Percentiles rank a stretch among this genome's conserved stretches.
Conservation (phyloP, 768 basidiomycete species). For the Tricholomella constricta region DNA sequence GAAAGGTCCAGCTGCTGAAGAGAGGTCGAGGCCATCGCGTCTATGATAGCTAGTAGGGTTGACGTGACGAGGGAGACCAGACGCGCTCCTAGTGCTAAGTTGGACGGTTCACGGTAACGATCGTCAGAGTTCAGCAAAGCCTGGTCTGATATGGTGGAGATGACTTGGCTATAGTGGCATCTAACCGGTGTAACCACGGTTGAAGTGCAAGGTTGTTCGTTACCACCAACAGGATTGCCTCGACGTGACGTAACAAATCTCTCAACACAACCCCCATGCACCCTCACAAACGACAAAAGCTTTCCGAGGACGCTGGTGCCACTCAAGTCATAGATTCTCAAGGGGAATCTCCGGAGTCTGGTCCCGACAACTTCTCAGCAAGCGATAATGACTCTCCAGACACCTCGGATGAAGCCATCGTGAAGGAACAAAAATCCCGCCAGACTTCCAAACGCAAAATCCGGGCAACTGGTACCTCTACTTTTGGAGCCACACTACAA, state of each 20-base stretch:
- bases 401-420: constrained; percentile 63
- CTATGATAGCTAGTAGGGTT: background rate
- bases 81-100: background rate
- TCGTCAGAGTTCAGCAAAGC: background rate
- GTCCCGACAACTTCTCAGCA: constrained; percentile 14
- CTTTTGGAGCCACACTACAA: constrained; percentile 76
- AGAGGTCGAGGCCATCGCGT: constrained; percentile 15
- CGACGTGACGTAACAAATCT: constrained; percentile 9
- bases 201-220: background rate
- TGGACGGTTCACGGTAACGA: background rate
- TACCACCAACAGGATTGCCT: background rate
- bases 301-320: constrained; percentile 31
- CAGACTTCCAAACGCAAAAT: constrained; percentile 85
- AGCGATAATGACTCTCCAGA: constrained; percentile 36
- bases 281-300: constrained; percentile 55
- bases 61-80: background rate
- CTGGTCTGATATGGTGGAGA: background rate
- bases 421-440: constrained; percentile 65
- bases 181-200: constrained; percentile 12
- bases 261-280: constrained; percentile 38
- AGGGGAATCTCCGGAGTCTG: constrained; percentile 21
- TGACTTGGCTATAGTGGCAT: constrained; percentile 3
- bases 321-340: constrained; percentile 24
- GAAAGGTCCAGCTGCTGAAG: constrained; percentile 52
- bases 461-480: constrained; percentile 71